Base-by-base conservation (phyloP, 805 yeast genomes). In the Priceomyces haplophilus region DNA sequence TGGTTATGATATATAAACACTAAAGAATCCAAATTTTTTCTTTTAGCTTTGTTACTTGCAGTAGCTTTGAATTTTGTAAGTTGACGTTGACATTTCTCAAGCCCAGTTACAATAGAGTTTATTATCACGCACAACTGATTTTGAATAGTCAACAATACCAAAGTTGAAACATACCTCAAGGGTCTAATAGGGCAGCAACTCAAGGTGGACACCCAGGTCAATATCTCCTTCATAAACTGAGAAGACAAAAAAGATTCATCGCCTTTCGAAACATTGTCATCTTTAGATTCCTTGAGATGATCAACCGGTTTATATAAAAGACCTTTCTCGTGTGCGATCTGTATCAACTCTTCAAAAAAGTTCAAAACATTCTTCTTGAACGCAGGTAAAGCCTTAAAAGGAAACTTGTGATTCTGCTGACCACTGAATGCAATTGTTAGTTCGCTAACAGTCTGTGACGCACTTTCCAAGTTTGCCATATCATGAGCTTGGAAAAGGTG, bases 151-250 rank as follows among this genome's bases (percentile, higher is more conserved):
- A 86, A 70, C 18, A 85, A 65, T 3, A 82, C 64, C 3, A 77
- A 46, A 0, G 95, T 80, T 0, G 96, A 66, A 2, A 80, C 76
- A 51, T 73, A 80, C 56, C 97, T 73, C 44, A 90, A 70, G 1
- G 93, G 78, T 48, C 96, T 72, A 7, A 85, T 65, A 29, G 79
- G 74, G 15, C 88, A 79, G 0, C 87, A 79, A 1, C 91, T 78
- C 41, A 90, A 65, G 0, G 88, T 76, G 1, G 84, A 73, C 12
- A 89, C 61, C 97, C 97, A 89, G 3, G 85, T 78, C 21, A 85
- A 56, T 2, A 87, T 42, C 43, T 78, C 78, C 34, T 70, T 80
- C 63, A 80, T 64, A 23, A 86, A 59, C 1, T 67, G 66, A 1
- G 75, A 62, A 1, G 65, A 48, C n/a, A 62, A 47, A 1, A 64